Conservation (phyloP, 2,329 filamentous ascomycete genomes). For the Geosmithia putterillii region DNA sequence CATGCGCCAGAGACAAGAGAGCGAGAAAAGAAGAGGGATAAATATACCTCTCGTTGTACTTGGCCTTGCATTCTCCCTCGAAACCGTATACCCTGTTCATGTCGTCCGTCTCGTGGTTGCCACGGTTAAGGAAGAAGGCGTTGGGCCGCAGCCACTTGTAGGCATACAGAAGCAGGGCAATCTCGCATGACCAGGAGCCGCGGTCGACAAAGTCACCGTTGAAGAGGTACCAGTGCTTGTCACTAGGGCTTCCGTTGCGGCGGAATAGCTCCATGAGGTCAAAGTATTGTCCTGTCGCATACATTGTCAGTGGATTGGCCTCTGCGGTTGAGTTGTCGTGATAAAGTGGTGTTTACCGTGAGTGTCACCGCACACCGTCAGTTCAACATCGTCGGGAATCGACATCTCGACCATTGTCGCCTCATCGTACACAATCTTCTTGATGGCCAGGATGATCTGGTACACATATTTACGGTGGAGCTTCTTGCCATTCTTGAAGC, state of each 20-base stretch:
- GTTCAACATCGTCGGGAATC: slow-evolving; percentile 60
- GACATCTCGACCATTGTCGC: slow-evolving; percentile 94
- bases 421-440: slow-evolving; percentile 82
- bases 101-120: slow-evolving; percentile 97
- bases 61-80: slow-evolving; percentile 94
- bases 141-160: slow-evolving; percentile 92
- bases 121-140: slow-evolving; percentile 88
- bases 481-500: slow-evolving; percentile 94
- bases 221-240: slow-evolving; percentile 89
- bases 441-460: slow-evolving; percentile 85
- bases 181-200: slow-evolving; percentile 96
- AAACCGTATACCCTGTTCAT: slow-evolving; percentile 99
- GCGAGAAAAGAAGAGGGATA: background rate
- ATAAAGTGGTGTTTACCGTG: slow-evolving; percentile 53
- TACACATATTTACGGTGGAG: slow-evolving; percentile 94
- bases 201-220: slow-evolving; percentile 98
- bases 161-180: slow-evolving; percentile 82
- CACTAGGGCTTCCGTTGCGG: slow-evolving; percentile 72
- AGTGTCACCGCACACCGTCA: slow-evolving; percentile 96
- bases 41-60: slow-evolving; percentile 70
- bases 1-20: background rate
- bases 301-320: slow-evolving; percentile 8
- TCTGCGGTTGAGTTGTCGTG: too few relatives aligned
- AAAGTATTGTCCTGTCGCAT: slow-evolving; percentile 75
- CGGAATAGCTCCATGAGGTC: slow-evolving; percentile 94